Conservation (phyloP, 805 yeast species). For the Candida pseudofarinosa region DNA sequence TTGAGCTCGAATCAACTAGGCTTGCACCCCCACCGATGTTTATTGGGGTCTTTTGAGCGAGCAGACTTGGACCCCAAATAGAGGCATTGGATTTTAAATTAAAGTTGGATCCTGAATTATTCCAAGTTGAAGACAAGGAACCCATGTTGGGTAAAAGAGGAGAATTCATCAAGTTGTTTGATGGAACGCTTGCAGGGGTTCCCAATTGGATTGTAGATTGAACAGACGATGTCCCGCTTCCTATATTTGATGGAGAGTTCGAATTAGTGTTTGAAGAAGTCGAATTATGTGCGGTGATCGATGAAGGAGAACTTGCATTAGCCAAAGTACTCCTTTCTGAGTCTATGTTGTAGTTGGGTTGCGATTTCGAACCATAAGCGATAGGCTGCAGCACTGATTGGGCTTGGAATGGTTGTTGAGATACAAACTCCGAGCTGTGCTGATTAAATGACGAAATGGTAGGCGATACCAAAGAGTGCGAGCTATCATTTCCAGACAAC, state of each 20-base stretch:
- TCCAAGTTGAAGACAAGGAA: neutral
- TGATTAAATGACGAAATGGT: conserved; percentile 1
- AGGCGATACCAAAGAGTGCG: conserved; percentile 15
- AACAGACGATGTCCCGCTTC: neutral
- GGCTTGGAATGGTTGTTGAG: neutral
- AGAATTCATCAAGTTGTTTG: neutral
- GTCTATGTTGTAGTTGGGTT: neutral
- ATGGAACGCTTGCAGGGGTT: neutral
- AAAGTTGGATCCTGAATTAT: neutral
- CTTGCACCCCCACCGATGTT: neutral
- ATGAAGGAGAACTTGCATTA: conserved; percentile 1
- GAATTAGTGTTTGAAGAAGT: neutral
- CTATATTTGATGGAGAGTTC: neutral
- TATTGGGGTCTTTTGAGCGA: neutral
- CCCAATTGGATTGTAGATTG: neutral
- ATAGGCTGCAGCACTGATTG: neutral
- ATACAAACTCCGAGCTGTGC: neutral
- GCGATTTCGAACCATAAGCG: neutral
- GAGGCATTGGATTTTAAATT: neutral
- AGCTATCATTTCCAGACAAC: conserved; percentile 14
- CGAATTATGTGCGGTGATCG: neutral
- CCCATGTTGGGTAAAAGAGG: neutral
- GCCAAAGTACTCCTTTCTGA: conserved; percentile 5
- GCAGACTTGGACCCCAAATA: neutral
- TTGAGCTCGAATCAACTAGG: neutral